These are phyloP conservation scores for Cordyceps pruinosa DNA, from an alignment of 2,329 filamentous ascomycete species.

Conservation along the genomic window DNA sequence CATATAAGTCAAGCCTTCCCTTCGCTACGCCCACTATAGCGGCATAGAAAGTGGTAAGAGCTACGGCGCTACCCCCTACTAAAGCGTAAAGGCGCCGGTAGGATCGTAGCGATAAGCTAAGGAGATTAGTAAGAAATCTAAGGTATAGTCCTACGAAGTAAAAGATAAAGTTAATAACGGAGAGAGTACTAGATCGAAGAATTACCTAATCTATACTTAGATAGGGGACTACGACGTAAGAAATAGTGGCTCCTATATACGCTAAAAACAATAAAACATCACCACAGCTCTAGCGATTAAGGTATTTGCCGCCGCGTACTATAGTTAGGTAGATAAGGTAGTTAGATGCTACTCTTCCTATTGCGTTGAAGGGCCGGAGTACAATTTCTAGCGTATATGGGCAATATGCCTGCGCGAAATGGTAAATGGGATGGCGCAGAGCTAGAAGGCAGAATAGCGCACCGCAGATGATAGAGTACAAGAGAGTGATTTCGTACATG, in stretches of 20 bases:
- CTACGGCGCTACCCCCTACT: neutral
- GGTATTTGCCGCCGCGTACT: neutral
- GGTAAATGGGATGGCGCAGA: neutral
- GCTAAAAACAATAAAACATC: neutral
- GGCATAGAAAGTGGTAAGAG: neutral
- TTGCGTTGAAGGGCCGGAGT: neutral
- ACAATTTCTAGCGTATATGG: neutral
- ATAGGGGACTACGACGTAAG: neutral
- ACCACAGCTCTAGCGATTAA: neutral
- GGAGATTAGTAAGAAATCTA: neutral
- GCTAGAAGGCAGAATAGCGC: neutral
- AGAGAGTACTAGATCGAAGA: neutral
- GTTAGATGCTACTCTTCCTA: neutral
- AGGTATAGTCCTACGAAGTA: neutral
- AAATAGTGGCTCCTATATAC: neutral
- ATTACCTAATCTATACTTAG: neutral
- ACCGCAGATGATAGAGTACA: neutral
- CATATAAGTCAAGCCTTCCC: neutral
- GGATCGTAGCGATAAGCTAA: neutral
- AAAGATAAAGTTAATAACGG: neutral
- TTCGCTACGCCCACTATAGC: neutral
- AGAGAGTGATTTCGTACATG: neutral
- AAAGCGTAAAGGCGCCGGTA: neutral
- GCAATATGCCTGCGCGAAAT: neutral
- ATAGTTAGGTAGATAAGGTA: slow-evolving; percentile 4